Evolutionary conservation across 2,329 filamentous ascomycete genomes (phyloP), one percentile per base, ranked within the genome.

Genomic region (Phaeosphaeriaceae sp.): DNA sequence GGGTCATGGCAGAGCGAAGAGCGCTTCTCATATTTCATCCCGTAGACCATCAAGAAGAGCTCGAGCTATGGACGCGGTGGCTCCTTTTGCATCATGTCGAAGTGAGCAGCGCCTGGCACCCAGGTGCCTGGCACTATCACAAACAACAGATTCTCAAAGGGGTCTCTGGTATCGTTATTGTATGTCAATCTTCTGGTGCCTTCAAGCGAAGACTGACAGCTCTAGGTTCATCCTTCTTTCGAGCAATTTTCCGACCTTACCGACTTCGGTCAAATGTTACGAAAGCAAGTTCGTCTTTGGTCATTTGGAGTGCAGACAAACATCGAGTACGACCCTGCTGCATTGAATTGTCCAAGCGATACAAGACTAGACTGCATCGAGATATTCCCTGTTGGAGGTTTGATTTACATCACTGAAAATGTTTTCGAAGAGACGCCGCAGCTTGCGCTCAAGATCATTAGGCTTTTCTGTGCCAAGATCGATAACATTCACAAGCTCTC

Each of bases 351-450:
- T 5, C 68, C 65, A 9, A 57, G 57, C 4, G 68, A 56, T 3
- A 21, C 54, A 4, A 63, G 56, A 57, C 71, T 65, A 58, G 73
- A 57, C 49, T 75, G 59, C n/a, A 61, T 73, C 24, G 64, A 67
- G n/a, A 63, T 76, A 1, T 81, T 82, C 47, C 77, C 79, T 0
- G 62, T 68, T 23, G 80, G 80, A 6, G 71, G 69, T 7, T 71
- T 79, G 6, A 73, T 78, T 11, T 79, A 80, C 61, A 77, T 82
- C 17, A 81, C 80, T 1, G 80, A 82, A 42, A 77, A 82, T 26
- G 71, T 81, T 1, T 79, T 82, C 46, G 63, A 73, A n/a, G 60
- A 77, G 46, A 62, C 76, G 48, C 80, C 80, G 4, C 67, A 70
- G 49, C 61, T 76, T 26, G 79, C 78, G 0, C 60, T 76, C 2